A percentile compares a stretch with the other conserved stretches of the same genome.
These are phyloP conservation scores for Amanita rimosa DNA, from an alignment of 768 basidiomycete species.

Conservation along the genomic window DNA sequence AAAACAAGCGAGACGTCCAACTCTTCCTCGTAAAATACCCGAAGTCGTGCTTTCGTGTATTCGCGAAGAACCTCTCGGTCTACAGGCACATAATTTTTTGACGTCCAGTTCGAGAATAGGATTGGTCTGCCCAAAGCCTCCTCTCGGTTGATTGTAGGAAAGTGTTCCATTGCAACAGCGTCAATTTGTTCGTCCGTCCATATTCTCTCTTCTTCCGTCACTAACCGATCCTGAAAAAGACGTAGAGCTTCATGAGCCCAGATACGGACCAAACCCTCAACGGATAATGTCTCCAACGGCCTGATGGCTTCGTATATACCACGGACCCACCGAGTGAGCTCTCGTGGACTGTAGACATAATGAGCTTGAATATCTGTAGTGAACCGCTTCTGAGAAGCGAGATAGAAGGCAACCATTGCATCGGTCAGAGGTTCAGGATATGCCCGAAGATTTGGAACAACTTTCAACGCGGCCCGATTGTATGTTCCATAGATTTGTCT, in stretches of 20 bases:
- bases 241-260: slow-evolving; percentile 98
- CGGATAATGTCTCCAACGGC: slow-evolving; percentile 84
- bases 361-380: slow-evolving; percentile 97
- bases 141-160: slow-evolving; percentile 83
- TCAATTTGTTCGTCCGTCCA: slow-evolving; percentile 98
- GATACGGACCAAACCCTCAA: slow-evolving; percentile 91
- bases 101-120: slow-evolving; percentile 98
- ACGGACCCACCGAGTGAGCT: slow-evolving; percentile 94
- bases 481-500: slow-evolving; percentile 99
- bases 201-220: slow-evolving; percentile 79
- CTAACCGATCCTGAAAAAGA: slow-evolving; percentile 95
- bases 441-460: slow-evolving; percentile 84
- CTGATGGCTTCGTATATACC: slow-evolving; percentile 96
- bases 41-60: slow-evolving; percentile 91
- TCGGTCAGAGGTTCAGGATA: slow-evolving; percentile 93
- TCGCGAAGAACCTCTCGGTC: slow-evolving; percentile 89
- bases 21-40: slow-evolving; percentile 99
- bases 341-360: slow-evolving; percentile 98
- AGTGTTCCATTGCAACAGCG: slow-evolving; percentile 70
- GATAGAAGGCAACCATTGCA: slow-evolving; percentile 95
- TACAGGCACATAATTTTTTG: slow-evolving; percentile 92
- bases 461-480: slow-evolving; percentile 91
- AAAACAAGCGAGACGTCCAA: slow-evolving; percentile 94
- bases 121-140: slow-evolving; percentile 87
- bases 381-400: slow-evolving; percentile 88